These are phyloP conservation scores for Aspergillus conjunctus DNA, from an alignment of 495 filamentous ascomycete species.

Conservation along the genomic window DNA sequence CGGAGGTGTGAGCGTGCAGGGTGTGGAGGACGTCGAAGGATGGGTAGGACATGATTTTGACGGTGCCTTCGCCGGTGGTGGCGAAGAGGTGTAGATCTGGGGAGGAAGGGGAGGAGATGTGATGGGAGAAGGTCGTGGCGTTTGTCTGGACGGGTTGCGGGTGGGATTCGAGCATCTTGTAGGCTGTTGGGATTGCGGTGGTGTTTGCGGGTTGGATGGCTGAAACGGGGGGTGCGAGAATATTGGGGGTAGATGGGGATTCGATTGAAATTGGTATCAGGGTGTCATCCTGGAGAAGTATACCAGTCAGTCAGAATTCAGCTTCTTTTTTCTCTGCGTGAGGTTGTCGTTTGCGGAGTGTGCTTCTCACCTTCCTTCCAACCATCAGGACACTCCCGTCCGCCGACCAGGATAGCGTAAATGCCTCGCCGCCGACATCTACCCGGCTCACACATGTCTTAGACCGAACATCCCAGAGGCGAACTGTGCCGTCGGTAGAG, in stretches of 20 bases:
- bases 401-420: constrained; percentile 85
- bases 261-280: constrained; percentile 64
- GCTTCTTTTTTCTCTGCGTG: background rate
- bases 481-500: constrained; percentile 79
- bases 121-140: constrained; percentile 78
- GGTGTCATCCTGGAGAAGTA: constrained; percentile 61
- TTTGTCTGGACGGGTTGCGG: constrained; percentile 78
- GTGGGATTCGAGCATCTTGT: constrained; percentile 58
- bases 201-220: constrained; percentile 19
- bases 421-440: constrained; percentile 79
- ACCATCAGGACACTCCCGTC: constrained; percentile 80
- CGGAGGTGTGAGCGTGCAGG: constrained; percentile 80
- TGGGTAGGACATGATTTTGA: constrained; percentile 75
- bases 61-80: constrained; percentile 79
- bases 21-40: constrained; percentile 56
- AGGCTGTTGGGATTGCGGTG: constrained; percentile 30
- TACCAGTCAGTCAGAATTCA: background rate
- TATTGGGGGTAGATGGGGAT: constrained; percentile 43
- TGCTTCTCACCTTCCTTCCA: constrained; percentile 72
- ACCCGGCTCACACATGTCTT: constrained; percentile 77
- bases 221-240: constrained; percentile 22
- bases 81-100: constrained; percentile 62
- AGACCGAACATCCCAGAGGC: constrained; percentile 90
- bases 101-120: constrained; percentile 40
- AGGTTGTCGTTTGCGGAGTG: background rate